Conservation (phyloP, 345 rosid genomes). For the Eucalyptus sideroxylon region DNA sequence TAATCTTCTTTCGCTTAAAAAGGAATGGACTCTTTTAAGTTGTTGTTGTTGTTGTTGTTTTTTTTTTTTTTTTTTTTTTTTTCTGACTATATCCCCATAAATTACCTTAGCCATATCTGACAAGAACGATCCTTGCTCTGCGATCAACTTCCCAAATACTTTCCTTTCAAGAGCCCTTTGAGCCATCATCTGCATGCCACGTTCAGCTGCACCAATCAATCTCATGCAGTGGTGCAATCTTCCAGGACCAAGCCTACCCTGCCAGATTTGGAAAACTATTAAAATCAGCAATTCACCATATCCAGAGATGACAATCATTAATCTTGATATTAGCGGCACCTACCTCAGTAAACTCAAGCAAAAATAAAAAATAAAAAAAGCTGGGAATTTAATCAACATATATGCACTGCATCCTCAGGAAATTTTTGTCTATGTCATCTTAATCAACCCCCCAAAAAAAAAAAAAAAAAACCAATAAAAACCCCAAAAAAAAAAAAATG, state of each 20-base stretch:
- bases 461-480: background rate
- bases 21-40: background rate
- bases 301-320: background rate
- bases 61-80: background rate
- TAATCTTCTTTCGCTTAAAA: background rate
- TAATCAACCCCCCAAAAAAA: background rate
- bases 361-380: background rate
- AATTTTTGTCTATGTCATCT: background rate
- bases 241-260: conserved; percentile 99
- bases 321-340: background rate
- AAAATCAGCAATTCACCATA: background rate
- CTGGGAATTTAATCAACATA: background rate
- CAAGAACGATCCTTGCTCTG: conserved; percentile 83
- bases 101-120: conserved; percentile 82
- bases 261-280: background rate
- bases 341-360: background rate
- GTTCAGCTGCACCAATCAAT: conserved; percentile 93
- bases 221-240: conserved; percentile 99
- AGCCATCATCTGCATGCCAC: conserved; percentile 93
- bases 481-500: background rate
- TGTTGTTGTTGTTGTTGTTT: too few species aligned
- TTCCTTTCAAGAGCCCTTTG: conserved; percentile 71
- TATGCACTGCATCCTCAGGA: background rate
- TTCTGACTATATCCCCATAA: background rate
- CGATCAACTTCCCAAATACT: conserved; percentile 78